Conservation (phyloP, 106 monocot genomes). For the Iris macrosiphon region DNA sequence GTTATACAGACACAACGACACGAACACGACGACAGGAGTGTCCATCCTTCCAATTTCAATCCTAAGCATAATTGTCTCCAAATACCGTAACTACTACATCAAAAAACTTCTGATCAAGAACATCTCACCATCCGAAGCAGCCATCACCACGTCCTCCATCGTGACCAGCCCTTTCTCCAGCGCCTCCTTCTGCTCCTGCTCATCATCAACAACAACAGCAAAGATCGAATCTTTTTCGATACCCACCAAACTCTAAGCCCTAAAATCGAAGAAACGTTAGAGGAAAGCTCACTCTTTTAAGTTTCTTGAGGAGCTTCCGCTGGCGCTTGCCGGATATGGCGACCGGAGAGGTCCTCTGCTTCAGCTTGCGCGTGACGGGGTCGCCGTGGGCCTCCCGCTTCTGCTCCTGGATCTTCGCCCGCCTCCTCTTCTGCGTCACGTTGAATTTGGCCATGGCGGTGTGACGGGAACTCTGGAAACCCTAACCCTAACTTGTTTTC, state of each 20-base stretch:
- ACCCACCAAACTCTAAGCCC: neutral
- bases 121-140: conserved; percentile 61
- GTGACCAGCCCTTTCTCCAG: conserved; percentile 65
- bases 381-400: conserved; percentile 64
- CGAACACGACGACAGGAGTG: too few species aligned
- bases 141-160: conserved; percentile 87
- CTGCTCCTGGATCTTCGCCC: conserved; percentile 40
- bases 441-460: conserved; percentile 55
- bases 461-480: conserved; percentile 3
- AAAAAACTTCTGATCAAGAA: too few species aligned
- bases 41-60: too few species aligned
- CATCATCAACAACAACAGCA: neutral
- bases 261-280: neutral
- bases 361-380: conserved; percentile 51
- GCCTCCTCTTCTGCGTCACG: conserved; percentile 46
- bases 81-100: too few species aligned
- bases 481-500: conserved; percentile 17
- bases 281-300: conserved; percentile 36
- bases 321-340: conserved; percentile 86
- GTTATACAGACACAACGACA: too few species aligned
- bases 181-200: conserved; percentile 82
- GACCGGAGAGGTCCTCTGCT: conserved; percentile 30
- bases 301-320: conserved; percentile 75
- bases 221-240: neutral
- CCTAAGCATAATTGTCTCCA: too few species aligned